Evolutionary conservation across 2,329 filamentous ascomycete genomes (phyloP).

Genomic region (Sclerotinia trifoliorum): DNA sequence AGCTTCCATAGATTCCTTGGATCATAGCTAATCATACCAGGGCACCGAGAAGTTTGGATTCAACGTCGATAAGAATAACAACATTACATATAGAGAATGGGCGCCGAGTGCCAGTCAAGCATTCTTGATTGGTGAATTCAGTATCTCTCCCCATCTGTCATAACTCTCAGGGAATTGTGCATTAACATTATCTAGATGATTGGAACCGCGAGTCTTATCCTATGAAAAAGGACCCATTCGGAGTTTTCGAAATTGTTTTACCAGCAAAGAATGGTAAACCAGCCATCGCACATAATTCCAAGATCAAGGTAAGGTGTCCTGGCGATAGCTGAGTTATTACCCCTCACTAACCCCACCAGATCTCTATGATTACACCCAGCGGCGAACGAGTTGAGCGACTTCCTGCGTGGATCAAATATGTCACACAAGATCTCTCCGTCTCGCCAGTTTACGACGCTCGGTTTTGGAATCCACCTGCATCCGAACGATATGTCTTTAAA

Average conservation of each 20-base stretch:
- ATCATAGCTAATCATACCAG: slow-evolving; percentile 46
- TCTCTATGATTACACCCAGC: slow-evolving; percentile 75
- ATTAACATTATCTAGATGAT: slow-evolving; percentile 56
- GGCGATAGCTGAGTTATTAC: background rate
- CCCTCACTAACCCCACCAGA: slow-evolving; percentile 50
- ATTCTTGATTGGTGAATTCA: slow-evolving; percentile 92
- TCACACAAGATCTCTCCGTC: slow-evolving; percentile 86
- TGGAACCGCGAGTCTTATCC: slow-evolving; percentile 82
- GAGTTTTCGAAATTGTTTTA: slow-evolving; percentile 80
- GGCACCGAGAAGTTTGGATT: slow-evolving; percentile 86
- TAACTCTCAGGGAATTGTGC: slow-evolving; percentile 19
- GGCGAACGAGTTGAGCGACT: slow-evolving; percentile 83
- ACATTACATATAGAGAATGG: slow-evolving; percentile 93
- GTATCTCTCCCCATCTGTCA: slow-evolving; percentile 47
- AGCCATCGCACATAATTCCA: slow-evolving; percentile 88
- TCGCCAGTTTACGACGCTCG: slow-evolving; percentile 92
- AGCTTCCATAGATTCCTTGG: slow-evolving; percentile 9
- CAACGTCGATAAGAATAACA: slow-evolving; percentile 75
- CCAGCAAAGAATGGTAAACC: slow-evolving; percentile 71
- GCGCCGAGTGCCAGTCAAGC: slow-evolving; percentile 85
- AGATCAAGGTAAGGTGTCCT: slow-evolving; percentile 71
- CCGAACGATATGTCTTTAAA: slow-evolving; percentile 80
- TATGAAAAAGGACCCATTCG: slow-evolving; percentile 83
- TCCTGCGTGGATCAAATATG: slow-evolving; percentile 95
- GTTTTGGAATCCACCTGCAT: slow-evolving; percentile 89